Evolutionary conservation across 2,329 filamentous ascomycete genomes (phyloP).

Genomic region (Aspergillus terreus): DNA sequence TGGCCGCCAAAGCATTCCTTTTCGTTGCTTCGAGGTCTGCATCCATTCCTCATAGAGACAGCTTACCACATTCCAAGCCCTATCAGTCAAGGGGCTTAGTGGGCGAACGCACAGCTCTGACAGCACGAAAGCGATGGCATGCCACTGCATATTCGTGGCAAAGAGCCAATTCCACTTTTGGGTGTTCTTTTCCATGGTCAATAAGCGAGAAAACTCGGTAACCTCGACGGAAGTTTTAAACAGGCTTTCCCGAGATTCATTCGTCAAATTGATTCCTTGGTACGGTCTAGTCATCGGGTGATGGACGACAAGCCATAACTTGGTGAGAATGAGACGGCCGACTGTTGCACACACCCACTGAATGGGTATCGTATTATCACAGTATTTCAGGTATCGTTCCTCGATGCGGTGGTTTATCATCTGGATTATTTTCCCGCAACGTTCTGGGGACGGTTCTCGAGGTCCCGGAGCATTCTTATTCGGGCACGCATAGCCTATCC

Average conservation of each 20-base stretch:
- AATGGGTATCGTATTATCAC: constrained; percentile 50
- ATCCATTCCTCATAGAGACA: constrained; percentile 39
- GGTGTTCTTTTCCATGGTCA: constrained; percentile 61
- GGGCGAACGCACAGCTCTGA: constrained; percentile 57
- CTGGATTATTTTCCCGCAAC: constrained; percentile 47
- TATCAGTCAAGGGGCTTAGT: constrained; percentile 54
- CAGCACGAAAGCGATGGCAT: constrained; percentile 55
- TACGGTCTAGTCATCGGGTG: constrained; percentile 65
- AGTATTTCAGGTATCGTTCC: constrained; percentile 52
- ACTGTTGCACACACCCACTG: constrained; percentile 68
- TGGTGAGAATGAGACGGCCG: constrained; percentile 68
- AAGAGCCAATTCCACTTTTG: constrained; percentile 65
- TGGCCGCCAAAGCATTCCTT: constrained; percentile 61
- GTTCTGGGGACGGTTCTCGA: constrained; percentile 22
- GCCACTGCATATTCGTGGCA: constrained; percentile 63
- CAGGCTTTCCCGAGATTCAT: constrained; percentile 63
- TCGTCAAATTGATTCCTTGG: constrained; percentile 53
- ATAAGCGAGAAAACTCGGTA: constrained; percentile 64
- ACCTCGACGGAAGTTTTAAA: constrained; percentile 72
- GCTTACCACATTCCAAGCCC: constrained; percentile 58
- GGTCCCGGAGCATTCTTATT: constrained; percentile 18
- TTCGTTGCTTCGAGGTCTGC: constrained; percentile 36
- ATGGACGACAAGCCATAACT: constrained; percentile 74
- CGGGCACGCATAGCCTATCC: constrained; percentile 36
- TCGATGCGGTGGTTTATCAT: constrained; percentile 54